Evolutionary conservation across 108 stramenopile species (phyloP), one percentile per base, ranked within the genome.

Genomic region (Discostella stelligeroides): DNA sequence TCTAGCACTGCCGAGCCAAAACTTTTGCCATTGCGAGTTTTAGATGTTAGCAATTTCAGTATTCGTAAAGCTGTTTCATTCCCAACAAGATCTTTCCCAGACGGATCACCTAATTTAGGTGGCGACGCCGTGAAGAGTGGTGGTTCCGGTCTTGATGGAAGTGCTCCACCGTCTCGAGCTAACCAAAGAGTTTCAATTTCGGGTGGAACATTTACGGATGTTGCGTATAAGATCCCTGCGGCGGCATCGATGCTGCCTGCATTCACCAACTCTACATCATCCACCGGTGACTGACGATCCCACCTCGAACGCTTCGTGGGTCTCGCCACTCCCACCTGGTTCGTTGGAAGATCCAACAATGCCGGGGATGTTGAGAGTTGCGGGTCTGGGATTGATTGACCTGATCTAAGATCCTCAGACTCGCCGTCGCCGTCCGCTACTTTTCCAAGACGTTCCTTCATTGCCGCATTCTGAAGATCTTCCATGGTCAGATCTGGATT

Each of bases 111-210:
- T 3, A 95, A 56, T 74, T 92, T 92, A 24, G 94, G 91, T 18
- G 88, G 91, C 20, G 89, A 76, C 11, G 89, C 81, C 20, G 82
- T 70, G 79, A 95, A 94, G 27, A 94, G 71, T 4, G 84, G 77
- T 18, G 82, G 79, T 34, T 79, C 73, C 6, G 94, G 94, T 42
- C 79, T 63, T 34, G 77, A 74, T 18, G 94, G 89, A 24, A 83
- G 76, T 56, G 84, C 70, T 47, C 80, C 77, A 28, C 91, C 94
- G 68, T 95, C 94, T 29, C 88, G 79, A 42, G 90, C 82, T 63
- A 89, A 72, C 94, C 94, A 95, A 0, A 86, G 83, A n/a, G 91
- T 86, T 68, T 88, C 69, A 20, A 90, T 84, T 48, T 90, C 84
- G 8, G 94, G 89, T 47, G 89, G 88, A 60, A 90, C 73, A 24